phyloP scores from a whole-genome alignment of 129 eudicot species.

The Centaurea solstitialis region DNA sequence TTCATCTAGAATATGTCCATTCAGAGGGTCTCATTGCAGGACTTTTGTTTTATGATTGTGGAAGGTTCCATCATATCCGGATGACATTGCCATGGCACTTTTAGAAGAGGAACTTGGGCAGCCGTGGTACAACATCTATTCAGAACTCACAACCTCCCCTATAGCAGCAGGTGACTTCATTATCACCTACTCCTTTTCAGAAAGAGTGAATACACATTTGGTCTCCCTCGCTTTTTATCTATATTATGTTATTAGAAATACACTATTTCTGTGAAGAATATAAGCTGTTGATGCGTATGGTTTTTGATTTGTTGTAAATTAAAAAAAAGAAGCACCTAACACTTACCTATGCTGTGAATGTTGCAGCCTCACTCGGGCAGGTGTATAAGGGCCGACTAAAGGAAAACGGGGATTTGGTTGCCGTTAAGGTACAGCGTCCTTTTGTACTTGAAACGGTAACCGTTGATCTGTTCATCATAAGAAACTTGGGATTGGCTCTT shows the following conservation, averaged over 20 bases:
- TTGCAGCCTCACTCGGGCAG: slow-evolving; percentile 98
- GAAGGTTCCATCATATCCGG: slow-evolving; percentile 99
- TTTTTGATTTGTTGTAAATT: slow-evolving; percentile 1
- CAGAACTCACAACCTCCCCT: slow-evolving; percentile 97
- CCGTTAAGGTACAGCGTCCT: slow-evolving; percentile 99
- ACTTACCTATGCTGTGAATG: slow-evolving; percentile 10
- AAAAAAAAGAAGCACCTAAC: not conserved
- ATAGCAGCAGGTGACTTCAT: slow-evolving; percentile 91
- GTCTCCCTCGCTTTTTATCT: no score
- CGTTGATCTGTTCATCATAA: slow-evolving; percentile 79
- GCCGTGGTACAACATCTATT: slow-evolving; percentile 89
- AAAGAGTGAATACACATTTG: not conserved
- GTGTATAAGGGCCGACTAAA: slow-evolving; percentile 97
- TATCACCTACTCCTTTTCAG: slow-evolving; percentile 1
- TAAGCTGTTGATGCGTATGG: slow-evolving; percentile 7
- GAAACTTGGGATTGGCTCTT: slow-evolving; percentile 88
- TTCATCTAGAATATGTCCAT: not conserved
- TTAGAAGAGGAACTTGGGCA: slow-evolving; percentile 94
- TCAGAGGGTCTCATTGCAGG: slow-evolving; percentile 8
- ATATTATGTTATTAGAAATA: not conserved
- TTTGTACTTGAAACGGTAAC: slow-evolving; percentile 98
- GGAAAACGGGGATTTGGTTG: slow-evolving; percentile 99
- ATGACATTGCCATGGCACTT: slow-evolving; percentile 98
- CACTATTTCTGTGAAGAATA: not conserved
- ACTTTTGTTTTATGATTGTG: slow-evolving; percentile 18